A percentile compares a stretch with the other conserved stretches of the same genome.
Evolutionary conservation across 2,329 filamentous ascomycete species (phyloP).

Genomic region (Chrysoporthe deuterocubensis): DNA sequence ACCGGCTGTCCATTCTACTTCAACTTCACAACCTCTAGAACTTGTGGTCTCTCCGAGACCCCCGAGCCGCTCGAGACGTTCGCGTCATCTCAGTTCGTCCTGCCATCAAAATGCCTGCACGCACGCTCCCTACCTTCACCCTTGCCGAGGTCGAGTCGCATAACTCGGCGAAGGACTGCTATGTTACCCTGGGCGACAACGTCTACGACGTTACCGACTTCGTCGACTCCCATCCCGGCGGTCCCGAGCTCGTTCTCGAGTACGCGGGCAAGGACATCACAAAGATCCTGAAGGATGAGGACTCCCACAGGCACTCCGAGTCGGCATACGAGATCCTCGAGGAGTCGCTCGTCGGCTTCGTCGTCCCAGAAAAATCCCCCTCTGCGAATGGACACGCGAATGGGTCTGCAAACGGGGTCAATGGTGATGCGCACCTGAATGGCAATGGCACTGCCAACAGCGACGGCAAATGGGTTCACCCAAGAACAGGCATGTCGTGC

Average conservation of each 20-base stretch:
- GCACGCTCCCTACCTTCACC: constrained; percentile 82
- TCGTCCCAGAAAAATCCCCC: constrained; percentile 63
- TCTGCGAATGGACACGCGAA: constrained; percentile 44
- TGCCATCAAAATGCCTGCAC: constrained; percentile 68
- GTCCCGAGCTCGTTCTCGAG: constrained; percentile 83
- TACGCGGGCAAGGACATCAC: constrained; percentile 88
- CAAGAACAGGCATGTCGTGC: constrained; percentile 84
- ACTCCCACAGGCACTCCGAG: constrained; percentile 86
- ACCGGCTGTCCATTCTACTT: background rate
- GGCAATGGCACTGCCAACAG: constrained; percentile 41
- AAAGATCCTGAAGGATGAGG: constrained; percentile 78
- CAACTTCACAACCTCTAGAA: constrained; percentile 11
- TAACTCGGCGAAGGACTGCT: constrained; percentile 82
- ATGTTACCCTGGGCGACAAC: constrained; percentile 85
- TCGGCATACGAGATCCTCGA: constrained; percentile 95
- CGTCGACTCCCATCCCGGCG: constrained; percentile 87
- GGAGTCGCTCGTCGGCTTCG: constrained; percentile 82
- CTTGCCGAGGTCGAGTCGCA: constrained; percentile 80
- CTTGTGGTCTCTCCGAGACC: background rate
- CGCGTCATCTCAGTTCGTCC: background rate
- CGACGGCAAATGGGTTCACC: constrained; percentile 47
- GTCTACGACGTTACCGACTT: constrained; percentile 97
- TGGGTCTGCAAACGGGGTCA: constrained; percentile 36
- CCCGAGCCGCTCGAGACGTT: constrained; percentile 5
- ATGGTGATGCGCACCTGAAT: constrained; percentile 36